Conservation (phyloP, 345 rosid genomes). For the Arabidopsis suecica region DNA sequence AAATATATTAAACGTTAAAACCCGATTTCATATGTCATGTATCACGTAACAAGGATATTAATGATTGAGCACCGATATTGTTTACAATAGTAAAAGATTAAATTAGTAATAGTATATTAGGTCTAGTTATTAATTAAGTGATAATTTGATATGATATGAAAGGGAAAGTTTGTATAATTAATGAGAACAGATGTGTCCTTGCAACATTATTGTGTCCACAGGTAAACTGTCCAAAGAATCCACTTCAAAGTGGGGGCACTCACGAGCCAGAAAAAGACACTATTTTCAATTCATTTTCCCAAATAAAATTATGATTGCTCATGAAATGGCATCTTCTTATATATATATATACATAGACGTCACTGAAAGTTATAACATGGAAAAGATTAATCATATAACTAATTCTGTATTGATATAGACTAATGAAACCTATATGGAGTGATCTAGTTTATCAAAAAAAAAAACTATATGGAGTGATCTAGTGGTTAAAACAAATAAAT, state of each 20-base stretch:
- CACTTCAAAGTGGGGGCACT: conserved; percentile 52
- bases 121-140: conserved; percentile 43
- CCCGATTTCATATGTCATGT: conserved; percentile 31
- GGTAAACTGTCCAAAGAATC: conserved; percentile 48
- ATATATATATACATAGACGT: neutral
- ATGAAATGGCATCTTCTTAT: conserved; percentile 42
- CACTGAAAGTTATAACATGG: neutral
- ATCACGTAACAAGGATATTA: conserved; percentile 40
- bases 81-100: conserved; percentile 33
- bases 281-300: conserved; percentile 32
- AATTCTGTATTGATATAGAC: neutral
- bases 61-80: conserved; percentile 42
- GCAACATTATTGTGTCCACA: conserved; percentile 50
- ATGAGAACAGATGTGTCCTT: conserved; percentile 45
- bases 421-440: too few relatives aligned
- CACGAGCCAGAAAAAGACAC: conserved; percentile 44
- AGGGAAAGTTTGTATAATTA: conserved; percentile 42
- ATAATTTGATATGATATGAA: conserved; percentile 38
- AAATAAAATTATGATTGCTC: conserved; percentile 42
- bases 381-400: conserved; percentile 2
- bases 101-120: conserved; percentile 23
- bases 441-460: too few relatives aligned
- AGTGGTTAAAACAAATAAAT: too few relatives aligned
- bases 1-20: conserved; percentile 11
- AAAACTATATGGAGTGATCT: too few relatives aligned